Evolutionary conservation across 1,139 yeast genomes (phyloP).

Genomic region (Pichia cactophila): DNA sequence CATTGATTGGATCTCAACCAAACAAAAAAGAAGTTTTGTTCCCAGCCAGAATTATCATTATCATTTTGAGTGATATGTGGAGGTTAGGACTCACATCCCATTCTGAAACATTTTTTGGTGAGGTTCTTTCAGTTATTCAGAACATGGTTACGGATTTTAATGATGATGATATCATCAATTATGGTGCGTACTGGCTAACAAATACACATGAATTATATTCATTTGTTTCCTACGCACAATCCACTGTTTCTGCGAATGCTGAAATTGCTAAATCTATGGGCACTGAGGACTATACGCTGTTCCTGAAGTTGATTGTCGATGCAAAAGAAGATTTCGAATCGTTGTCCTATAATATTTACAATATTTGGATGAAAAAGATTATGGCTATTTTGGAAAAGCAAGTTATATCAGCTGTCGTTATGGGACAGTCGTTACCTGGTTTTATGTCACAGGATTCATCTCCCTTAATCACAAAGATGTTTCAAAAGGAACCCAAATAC

Average conservation of each 20-base stretch:
- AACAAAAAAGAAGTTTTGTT: constrained; percentile 87
- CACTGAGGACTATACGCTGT: constrained; percentile 84
- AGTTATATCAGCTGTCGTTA: constrained; percentile 87
- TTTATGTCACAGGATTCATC: constrained; percentile 85
- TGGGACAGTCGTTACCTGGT: constrained; percentile 94
- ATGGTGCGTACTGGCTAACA: constrained; percentile 97
- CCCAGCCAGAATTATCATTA: constrained; percentile 93
- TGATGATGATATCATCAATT: constrained; percentile 82
- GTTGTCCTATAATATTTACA: constrained; percentile 86
- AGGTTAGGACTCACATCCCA: constrained; percentile 89
- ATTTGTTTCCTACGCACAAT: constrained; percentile 89
- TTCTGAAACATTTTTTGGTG: constrained; percentile 86
- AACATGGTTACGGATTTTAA: constrained; percentile 60
- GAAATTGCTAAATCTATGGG: constrained; percentile 78
- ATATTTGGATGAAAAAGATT: constrained; percentile 96
- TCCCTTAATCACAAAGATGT: constrained; percentile 79
- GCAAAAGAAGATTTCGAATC: constrained; percentile 94
- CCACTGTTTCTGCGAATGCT: constrained; percentile 78
- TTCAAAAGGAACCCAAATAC: constrained; percentile 54
- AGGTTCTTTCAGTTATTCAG: constrained; percentile 83
- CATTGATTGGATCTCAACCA: constrained; percentile 71
- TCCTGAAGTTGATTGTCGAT: constrained; percentile 80
- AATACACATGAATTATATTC: constrained; percentile 94
- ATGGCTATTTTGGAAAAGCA: constrained; percentile 87
- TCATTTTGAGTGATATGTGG: constrained; percentile 97